These are phyloP conservation scores for Spathaspora sp. DNA, from an alignment of 1,139 yeast species.

Conservation along the genomic window DNA sequence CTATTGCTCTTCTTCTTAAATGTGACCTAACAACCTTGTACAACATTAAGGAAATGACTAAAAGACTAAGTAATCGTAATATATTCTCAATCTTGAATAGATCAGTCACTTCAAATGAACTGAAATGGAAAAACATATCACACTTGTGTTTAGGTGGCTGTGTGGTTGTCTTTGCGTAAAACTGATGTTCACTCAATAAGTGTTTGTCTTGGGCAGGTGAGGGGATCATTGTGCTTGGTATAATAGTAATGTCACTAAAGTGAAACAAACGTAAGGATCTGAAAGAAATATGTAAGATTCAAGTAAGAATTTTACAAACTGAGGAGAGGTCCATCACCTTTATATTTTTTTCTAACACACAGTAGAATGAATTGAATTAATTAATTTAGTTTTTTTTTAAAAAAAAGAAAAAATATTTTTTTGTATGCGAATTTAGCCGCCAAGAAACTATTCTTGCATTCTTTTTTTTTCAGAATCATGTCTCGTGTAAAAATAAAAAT, in stretches of 20 bases:
- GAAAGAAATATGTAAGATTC: neutral
- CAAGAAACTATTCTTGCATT: neutral
- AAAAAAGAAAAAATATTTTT: neutral
- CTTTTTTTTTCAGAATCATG: neutral
- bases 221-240: constrained; percentile 14
- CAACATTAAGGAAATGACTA: constrained; percentile 1
- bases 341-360: constrained; percentile 1
- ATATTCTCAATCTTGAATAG: neutral
- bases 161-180: constrained; percentile 18
- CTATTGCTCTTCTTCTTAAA: constrained; percentile 1
- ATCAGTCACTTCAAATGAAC: neutral
- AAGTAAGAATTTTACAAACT: neutral
- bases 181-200: constrained; percentile 30
- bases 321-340: constrained; percentile 2
- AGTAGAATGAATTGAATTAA: neutral
- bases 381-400: neutral
- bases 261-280: neutral
- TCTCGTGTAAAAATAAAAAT: neutral
- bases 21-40: neutral
- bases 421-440: neutral
- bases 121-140: neutral
- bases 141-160: neutral
- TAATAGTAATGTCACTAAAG: neutral
- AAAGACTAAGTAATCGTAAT: neutral
- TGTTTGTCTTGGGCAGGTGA: constrained; percentile 21